Base-by-base conservation (phyloP, 2,329 filamentous ascomycete genomes). In the Ascochyta pisi region DNA sequence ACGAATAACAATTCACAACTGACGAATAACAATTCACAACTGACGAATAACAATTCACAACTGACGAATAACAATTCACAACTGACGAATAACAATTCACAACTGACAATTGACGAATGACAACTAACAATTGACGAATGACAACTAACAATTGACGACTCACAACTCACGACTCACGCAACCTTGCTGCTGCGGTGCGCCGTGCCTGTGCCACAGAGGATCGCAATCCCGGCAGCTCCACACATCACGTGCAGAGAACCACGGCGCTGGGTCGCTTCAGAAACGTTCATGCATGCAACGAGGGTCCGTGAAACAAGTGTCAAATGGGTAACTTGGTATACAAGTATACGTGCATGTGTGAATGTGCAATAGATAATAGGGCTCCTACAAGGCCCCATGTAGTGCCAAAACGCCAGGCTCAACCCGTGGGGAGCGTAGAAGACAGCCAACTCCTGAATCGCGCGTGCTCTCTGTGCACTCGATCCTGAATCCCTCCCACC, bases 351-450 rank as follows among this genome's bases (percentile, higher is more conserved):
- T 26, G 3, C 27, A 42, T 31, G 56, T 43, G 47, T 52, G 48
- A 53, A 51, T 61, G 62, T 52, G 47, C 50, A 61, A 48, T 64
- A 55, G 40, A 52, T 54, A 34, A 41, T 53, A 45, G 15, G 54
- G 55, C 58, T 55, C 64, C 56, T 57, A 61, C 35, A 35, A 50
- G 54, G 61, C 61, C 38, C 50, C 57, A 47, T 53, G 38, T 46
- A 23, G 41, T 54, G 35, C 8, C 49, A 33, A 19, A 62, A 68
- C 62, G 58, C 69, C 65, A 65, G 61, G 69, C 72, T 75, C 72
- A 58, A 75, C 72, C 71, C 63, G 55, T 37, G 64, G 71, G 71
- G 71, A 74, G 70, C 70, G 34, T 54, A 55, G 19, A 48, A 3
- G 47, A 49, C 9, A 39, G 22, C 12, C 15, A 15, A 19, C 8